A percentile compares a stretch with the other conserved stretches of the same genome.
Conservation (phyloP, 257 asterid species). For the Ilex aquifolium region DNA sequence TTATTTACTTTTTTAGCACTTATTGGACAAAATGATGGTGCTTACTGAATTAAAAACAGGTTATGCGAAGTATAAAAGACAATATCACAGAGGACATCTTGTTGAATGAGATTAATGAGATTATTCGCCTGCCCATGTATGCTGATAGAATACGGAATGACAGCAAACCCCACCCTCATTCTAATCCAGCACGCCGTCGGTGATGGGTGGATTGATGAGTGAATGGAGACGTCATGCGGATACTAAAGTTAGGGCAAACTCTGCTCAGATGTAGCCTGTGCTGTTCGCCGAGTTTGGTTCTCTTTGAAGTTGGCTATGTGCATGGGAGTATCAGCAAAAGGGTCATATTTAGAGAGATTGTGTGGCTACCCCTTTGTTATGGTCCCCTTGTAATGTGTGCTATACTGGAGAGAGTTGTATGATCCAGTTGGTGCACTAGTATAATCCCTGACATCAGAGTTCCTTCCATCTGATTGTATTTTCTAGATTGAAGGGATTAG, state of each 20-base stretch:
- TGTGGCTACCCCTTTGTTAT: too few species aligned
- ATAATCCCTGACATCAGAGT: neutral
- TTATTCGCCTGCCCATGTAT: conserved; percentile 86
- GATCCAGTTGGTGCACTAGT: conserved; percentile 14
- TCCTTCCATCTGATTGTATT: neutral
- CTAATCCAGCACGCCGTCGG: conserved; percentile 50
- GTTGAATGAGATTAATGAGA: conserved; percentile 70
- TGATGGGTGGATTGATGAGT: conserved; percentile 18
- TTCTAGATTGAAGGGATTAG: neutral
- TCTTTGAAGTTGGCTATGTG: neutral
- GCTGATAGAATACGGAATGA: conserved; percentile 82
- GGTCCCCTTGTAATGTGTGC: neutral
- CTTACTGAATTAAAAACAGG: conserved; percentile 34
- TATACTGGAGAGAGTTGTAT: conserved; percentile 8
- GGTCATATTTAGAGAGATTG: neutral
- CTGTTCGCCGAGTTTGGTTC: neutral
- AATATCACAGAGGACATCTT: conserved; percentile 82
- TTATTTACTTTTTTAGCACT: neutral
- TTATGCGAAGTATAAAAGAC: conserved; percentile 85
- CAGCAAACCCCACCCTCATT: conserved; percentile 54
- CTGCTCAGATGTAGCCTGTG: conserved; percentile 4
- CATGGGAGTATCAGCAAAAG: neutral
- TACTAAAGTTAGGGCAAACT: neutral
- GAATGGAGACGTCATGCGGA: neutral
- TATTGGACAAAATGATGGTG: neutral